Evolutionary conservation across 371 early-diverging fungal species (phyloP).

Genomic region (Synchytrium microbalum): DNA sequence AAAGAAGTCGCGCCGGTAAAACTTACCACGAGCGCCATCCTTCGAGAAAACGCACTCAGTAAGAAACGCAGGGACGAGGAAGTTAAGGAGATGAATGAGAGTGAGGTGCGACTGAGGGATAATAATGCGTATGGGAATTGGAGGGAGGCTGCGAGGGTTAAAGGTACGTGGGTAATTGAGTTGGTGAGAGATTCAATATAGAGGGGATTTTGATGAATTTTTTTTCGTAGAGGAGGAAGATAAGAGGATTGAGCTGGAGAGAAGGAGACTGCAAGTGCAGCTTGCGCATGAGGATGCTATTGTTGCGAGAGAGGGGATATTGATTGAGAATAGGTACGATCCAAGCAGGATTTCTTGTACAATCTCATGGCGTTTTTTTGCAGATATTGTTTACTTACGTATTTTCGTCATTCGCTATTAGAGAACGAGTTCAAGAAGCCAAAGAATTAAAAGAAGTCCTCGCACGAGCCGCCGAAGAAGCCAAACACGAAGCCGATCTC

Average conservation of each 20-base stretch:
- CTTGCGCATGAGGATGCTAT: conserved; percentile 39
- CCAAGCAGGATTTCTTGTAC: not conserved
- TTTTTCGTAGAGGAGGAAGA: conserved; percentile 26
- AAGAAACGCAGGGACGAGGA: conserved; percentile 23
- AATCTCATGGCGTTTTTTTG: not conserved
- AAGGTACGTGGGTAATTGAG: too few species aligned
- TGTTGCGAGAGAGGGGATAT: conserved; percentile 26
- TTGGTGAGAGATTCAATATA: too few species aligned
- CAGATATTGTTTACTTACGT: not conserved
- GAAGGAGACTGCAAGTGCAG: conserved; percentile 34
- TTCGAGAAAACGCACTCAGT: conserved; percentile 38
- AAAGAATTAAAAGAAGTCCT: conserved; percentile 12
- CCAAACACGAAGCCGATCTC: conserved; percentile 20
- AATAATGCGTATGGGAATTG: conserved; percentile 25
- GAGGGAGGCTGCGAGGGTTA: conserved; percentile 23
- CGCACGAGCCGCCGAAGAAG: conserved; percentile 11
- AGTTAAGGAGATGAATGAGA: conserved; percentile 13
- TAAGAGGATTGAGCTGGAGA: conserved; percentile 23
- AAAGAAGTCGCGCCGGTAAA: conserved; percentile 23
- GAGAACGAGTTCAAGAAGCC: conserved; percentile 15
- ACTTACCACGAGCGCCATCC: conserved; percentile 33
- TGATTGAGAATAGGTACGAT: conserved; percentile 27
- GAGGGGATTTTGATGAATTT: too few species aligned
- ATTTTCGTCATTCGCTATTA: conserved; percentile 1
- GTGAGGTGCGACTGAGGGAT: conserved; percentile 31